phyloP scores from a whole-genome alignment of 2,329 filamentous ascomycete species.

The Fusarium chaquense region DNA sequence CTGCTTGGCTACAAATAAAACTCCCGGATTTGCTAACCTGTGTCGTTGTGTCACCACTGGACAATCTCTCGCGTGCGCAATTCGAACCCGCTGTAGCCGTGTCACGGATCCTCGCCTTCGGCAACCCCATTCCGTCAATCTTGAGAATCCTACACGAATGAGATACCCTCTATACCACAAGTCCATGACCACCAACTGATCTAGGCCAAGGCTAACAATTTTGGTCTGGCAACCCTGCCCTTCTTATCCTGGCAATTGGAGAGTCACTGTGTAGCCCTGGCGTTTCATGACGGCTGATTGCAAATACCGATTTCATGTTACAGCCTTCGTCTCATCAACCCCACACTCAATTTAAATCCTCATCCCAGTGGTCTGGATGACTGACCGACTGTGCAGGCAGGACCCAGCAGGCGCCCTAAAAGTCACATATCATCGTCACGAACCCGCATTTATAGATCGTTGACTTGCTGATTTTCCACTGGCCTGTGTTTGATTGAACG shows the following conservation, averaged over 20 bases:
- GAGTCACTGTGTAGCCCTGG: constrained; percentile 41
- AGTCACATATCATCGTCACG: constrained; percentile 25
- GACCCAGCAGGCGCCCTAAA: constrained; percentile 38
- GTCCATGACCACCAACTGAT: constrained; percentile 22
- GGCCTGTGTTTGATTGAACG: constrained; percentile 11
- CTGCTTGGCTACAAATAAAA: constrained; percentile 27
- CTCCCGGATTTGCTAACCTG: constrained; percentile 38
- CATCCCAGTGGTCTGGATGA: constrained; percentile 39
- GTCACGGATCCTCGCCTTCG: constrained; percentile 37
- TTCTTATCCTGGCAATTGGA: constrained; percentile 38
- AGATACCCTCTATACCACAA: constrained; percentile 17
- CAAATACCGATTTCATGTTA: constrained; percentile 38
- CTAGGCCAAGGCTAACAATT: constrained; percentile 31
- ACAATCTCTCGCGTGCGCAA: constrained; percentile 37
- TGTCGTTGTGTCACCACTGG: constrained; percentile 43
- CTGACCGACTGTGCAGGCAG: constrained; percentile 35
- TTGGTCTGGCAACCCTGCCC: constrained; percentile 39
- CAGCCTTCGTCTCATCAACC: constrained; percentile 45
- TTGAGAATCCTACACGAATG: constrained; percentile 15
- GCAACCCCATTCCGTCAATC: constrained; percentile 32
- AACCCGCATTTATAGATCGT: constrained; percentile 37
- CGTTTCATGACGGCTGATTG: constrained; percentile 43
- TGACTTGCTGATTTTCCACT: constrained; percentile 22
- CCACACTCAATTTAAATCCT: constrained; percentile 46
- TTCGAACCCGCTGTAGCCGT: constrained; percentile 28